A percentile compares a stretch with the other conserved stretches of the same genome.
Conservation (phyloP, 176 grass and related monocot genomes). For the Alloteropsis semialata region DNA sequence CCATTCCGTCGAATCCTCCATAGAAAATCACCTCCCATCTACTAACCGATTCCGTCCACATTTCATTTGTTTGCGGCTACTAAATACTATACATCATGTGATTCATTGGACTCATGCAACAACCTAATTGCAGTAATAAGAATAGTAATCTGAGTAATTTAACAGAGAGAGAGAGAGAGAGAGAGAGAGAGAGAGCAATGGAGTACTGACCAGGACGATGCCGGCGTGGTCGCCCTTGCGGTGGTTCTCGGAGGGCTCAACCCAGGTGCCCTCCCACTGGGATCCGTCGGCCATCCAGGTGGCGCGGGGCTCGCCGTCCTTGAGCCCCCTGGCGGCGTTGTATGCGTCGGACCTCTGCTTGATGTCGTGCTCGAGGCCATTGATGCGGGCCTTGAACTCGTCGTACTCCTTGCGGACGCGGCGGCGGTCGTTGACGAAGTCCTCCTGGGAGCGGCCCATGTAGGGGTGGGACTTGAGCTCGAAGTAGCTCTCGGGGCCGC, state of each 20-base stretch:
- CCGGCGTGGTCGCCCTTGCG: constrained; percentile 88
- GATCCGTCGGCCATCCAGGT: constrained; percentile 79
- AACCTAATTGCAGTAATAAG: background rate
- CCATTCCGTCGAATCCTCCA: constrained; percentile 4
- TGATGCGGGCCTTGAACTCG: constrained; percentile 78
- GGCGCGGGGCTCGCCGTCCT: constrained; percentile 32
- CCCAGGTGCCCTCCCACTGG: constrained; percentile 83
- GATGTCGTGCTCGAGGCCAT: constrained; percentile 57
- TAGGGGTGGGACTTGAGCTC: constrained; percentile 83
- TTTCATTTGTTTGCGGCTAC: too few species aligned
- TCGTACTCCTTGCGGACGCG: constrained; percentile 81
- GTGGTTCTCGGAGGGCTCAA: constrained; percentile 64
- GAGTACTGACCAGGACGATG: constrained; percentile 54
- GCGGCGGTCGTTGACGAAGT: constrained; percentile 87
- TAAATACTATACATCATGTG: too few species aligned
- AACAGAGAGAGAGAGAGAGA: background rate
- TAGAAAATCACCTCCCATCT: background rate
- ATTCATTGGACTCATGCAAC: background rate
- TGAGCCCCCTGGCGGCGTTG: constrained; percentile 50
- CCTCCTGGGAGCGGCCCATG: constrained; percentile 65
- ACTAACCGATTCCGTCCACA: background rate
- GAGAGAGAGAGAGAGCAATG: background rate
- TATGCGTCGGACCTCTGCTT: constrained; percentile 58
- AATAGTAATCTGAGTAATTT: background rate
- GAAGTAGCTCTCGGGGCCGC: constrained; percentile 80